phyloP scores from a whole-genome alignment of 257 asterid species.

The Nicotiana noctiflora region DNA sequence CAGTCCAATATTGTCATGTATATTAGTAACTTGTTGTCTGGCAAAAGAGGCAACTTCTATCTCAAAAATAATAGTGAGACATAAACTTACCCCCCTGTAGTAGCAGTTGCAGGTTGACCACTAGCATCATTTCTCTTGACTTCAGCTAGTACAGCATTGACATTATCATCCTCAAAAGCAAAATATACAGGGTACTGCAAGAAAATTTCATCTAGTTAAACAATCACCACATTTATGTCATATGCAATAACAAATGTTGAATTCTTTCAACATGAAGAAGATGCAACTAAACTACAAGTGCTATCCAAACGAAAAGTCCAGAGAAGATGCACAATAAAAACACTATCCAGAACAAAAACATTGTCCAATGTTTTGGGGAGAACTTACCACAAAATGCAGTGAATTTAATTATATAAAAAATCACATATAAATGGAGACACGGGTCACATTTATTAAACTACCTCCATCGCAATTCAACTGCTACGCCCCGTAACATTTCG shows the following conservation, averaged over 20 bases:
- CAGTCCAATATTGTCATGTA: neutral
- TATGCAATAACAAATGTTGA: neutral
- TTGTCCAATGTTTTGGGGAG: neutral
- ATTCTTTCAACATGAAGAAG: neutral
- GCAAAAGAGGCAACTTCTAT: neutral
- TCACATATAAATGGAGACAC: neutral
- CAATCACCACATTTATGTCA: neutral
- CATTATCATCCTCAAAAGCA: slow-evolving; percentile 71
- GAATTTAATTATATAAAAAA: neutral
- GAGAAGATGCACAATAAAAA: neutral
- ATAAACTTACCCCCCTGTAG: slow-evolving; percentile 95
- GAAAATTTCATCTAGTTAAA: slow-evolving; percentile 16
- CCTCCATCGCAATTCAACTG: too few relatives aligned
- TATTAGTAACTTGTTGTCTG: neutral
- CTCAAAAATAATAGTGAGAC: neutral
- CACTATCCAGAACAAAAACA: neutral
- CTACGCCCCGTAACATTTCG: too few relatives aligned
- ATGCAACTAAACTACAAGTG: neutral
- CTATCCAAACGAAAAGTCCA: neutral
- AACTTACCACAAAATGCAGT: neutral
- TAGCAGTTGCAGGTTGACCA: slow-evolving; percentile 95
- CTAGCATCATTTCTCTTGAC: slow-evolving; percentile 77
- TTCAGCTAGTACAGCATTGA: slow-evolving; percentile 71
- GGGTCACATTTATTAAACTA: neutral
- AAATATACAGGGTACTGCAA: slow-evolving; percentile 95